phyloP scores from a whole-genome alignment of 164 flowering plant species.

The Akebia trifoliata region DNA sequence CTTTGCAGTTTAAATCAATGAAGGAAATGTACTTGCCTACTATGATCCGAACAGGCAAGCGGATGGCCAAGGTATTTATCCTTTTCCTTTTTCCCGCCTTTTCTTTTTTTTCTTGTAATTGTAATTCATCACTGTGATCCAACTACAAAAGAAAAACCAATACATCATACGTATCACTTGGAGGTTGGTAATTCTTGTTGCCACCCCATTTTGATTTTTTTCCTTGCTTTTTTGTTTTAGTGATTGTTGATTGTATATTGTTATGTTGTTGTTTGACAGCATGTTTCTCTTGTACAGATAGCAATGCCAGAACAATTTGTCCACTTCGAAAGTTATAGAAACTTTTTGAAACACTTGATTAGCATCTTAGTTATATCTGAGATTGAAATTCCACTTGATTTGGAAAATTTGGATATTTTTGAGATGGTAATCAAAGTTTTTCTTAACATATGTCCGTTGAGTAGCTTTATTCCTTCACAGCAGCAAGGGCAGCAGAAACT shows the following conservation, averaged over 20 bases:
- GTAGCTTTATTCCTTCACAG: too few species aligned
- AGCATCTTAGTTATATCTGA: slow-evolving; percentile 37
- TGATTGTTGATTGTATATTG: not conserved
- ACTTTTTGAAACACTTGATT: slow-evolving; percentile 46
- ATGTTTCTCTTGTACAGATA: slow-evolving; percentile 50
- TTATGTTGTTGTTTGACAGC: too few species aligned
- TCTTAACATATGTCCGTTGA: slow-evolving; percentile 35
- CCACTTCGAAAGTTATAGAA: slow-evolving; percentile 36
- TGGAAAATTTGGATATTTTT: slow-evolving; percentile 39
- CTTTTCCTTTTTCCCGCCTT: not conserved
- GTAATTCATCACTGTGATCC: not conserved
- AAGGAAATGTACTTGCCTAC: slow-evolving; percentile 57
- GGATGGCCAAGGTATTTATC: slow-evolving; percentile 49
- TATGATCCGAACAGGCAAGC: slow-evolving; percentile 52
- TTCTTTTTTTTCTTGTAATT: not conserved
- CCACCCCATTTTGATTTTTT: not conserved
- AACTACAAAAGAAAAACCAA: not conserved
- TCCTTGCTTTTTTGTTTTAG: not conserved
- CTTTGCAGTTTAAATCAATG: slow-evolving; percentile 60
- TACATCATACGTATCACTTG: not conserved
- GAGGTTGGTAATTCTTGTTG: not conserved
- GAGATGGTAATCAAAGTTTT: slow-evolving; percentile 59
- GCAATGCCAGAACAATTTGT: slow-evolving; percentile 55
- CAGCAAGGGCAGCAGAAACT: slow-evolving; percentile 49
- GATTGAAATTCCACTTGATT: slow-evolving; percentile 22